Percentiles rank a stretch among this genome's conserved stretches.
Evolutionary conservation across 176 grass and related monocot genomes (phyloP).

Genomic region (Chloris gayana): DNA sequence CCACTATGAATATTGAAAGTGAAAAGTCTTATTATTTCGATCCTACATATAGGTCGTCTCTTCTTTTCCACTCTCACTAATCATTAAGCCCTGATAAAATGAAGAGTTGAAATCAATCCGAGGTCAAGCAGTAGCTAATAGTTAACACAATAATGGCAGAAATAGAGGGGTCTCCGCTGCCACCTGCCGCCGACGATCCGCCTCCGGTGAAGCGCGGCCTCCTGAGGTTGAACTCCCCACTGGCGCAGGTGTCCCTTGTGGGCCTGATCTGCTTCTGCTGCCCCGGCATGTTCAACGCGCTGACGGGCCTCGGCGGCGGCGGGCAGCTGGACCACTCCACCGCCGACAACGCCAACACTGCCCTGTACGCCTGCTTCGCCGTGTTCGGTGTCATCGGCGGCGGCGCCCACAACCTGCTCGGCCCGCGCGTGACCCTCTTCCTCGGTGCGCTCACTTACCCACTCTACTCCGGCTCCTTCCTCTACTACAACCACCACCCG

Average conservation of each 20-base stretch:
- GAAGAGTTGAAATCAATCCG: no score
- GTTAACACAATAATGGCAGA: no score
- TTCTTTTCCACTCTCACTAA: no score
- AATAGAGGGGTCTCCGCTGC: no score
- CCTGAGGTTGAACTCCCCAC: constrained; percentile 75
- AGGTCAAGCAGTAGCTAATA: no score
- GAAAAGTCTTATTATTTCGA: no score
- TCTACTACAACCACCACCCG: constrained; percentile 84
- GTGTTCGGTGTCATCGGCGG: constrained; percentile 82
- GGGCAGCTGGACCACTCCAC: no score
- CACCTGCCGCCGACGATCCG: no score
- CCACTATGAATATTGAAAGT: no score
- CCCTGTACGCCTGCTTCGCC: constrained; percentile 69
- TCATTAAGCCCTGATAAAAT: no score
- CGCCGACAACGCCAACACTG: no score
- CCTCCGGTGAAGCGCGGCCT: not conserved
- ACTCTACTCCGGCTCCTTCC: constrained; percentile 84
- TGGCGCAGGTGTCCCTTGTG: constrained; percentile 73
- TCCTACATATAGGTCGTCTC: no score
- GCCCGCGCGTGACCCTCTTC: constrained; percentile 74
- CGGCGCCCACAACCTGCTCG: constrained; percentile 76
- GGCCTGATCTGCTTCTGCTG: constrained; percentile 94
- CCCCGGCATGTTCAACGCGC: constrained; percentile 98
- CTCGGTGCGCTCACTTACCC: constrained; percentile 71
- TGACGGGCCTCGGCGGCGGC: not conserved